Evolutionary conservation across 192 early-diverging fungal genomes (phyloP), one percentile per base, ranked within the genome.

Genomic region (Chytriomyces hyalinus): DNA sequence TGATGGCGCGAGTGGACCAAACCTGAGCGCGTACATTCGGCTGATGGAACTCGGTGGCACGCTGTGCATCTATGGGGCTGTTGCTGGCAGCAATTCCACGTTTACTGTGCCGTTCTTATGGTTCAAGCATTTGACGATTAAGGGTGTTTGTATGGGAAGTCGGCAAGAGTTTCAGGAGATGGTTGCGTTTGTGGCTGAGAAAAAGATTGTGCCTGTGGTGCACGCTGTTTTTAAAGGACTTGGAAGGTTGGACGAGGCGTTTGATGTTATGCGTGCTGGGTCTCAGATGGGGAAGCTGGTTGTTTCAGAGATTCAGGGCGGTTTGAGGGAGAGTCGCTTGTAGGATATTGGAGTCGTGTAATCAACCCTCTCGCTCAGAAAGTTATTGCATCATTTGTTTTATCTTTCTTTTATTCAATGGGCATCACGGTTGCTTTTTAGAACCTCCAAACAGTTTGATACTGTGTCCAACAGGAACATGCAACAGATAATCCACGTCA

Each of bases 81-180:
- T 88, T 4, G 83, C 86, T 5, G 78, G 78, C 20, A 78, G 81
- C 49, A 80, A 77, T 46, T 78, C 85, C 20, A 71, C 70, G 6
- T 81, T 86, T 71, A 72, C 84, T 8, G 85, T 93, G 17, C 82
- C 69, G 79, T 87, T 5, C 45, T 49, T 86, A 1, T 86, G 77
- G 69, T 84, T 93, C 49, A 90, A 91, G 73, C 89, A 93, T 50
- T 84, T 91, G 65, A 85, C 91, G 4, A 60, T 93, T 36, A 67
- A 80, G 17, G 92, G 92, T 50, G 81, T 83, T 44, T 90, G 88
- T 10, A 91, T 93, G 89, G 92, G 92, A 50, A 88, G 80, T 15
- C 83, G 88, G 17, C 61, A 51, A 1, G 92, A 93, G 67, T 93
- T 92, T 61, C 51, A 80, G 24, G 80, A 86, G 22, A 90, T 92